Conservation (phyloP, 1,284 basidiomycete species). For the Melampsora abietis-canadensis region DNA sequence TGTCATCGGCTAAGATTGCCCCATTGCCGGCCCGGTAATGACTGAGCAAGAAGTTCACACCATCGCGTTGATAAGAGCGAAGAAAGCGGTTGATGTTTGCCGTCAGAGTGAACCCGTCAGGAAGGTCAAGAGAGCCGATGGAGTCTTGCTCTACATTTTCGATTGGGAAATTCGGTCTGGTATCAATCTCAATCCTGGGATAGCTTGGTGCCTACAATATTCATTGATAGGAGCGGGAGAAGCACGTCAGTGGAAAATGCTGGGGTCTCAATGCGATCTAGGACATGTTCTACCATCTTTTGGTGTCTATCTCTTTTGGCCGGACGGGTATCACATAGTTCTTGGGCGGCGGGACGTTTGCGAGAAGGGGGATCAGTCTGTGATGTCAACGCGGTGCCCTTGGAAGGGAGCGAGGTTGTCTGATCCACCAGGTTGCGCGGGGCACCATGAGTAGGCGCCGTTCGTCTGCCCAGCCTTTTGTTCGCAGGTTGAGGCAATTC, state of each 20-base stretch:
- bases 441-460: background rate
- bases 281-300: background rate
- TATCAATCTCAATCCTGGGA: constrained; percentile 22
- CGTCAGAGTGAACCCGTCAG: constrained; percentile 7
- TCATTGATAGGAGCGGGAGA: background rate
- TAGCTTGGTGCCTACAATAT: background rate
- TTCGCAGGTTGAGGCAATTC: background rate
- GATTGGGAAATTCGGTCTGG: constrained; percentile 29
- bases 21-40: constrained; percentile 23
- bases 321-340: background rate
- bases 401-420: background rate
- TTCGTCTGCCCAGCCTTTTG: background rate
- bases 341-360: background rate
- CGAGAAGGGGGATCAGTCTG: background rate
- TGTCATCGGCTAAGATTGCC: constrained; percentile 35
- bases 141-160: constrained; percentile 27
- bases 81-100: constrained; percentile 36
- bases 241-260: background rate
- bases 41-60: constrained; percentile 36
- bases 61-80: constrained; percentile 39
- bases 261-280: background rate
- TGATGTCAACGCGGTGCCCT: background rate
- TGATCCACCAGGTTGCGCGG: background rate
- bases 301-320: background rate
- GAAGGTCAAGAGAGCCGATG: constrained; percentile 8